These are phyloP conservation scores for Quercus parvula DNA, from an alignment of 306 rosid species.

Conservation along the genomic window DNA sequence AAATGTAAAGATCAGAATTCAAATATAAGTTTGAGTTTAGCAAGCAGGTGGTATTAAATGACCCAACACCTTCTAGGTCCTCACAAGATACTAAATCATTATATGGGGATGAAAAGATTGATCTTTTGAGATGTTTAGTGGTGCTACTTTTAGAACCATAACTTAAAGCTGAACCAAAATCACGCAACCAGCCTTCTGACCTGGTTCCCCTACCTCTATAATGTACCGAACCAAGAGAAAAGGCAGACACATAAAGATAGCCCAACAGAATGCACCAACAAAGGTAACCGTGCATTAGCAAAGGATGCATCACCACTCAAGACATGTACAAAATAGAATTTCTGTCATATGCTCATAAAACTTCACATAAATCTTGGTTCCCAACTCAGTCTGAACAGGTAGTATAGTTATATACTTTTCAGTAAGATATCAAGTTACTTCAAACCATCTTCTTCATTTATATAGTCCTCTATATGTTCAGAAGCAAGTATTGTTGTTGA, in stretches of 20 bases:
- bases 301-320: conserved; percentile 63
- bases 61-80: conserved; percentile 93
- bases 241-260: conserved; percentile 39
- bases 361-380: conserved; percentile 31
- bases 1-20: conserved; percentile 57
- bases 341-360: conserved; percentile 17
- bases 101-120: conserved; percentile 32
- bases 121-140: conserved; percentile 20
- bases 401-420: neutral
- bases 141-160: conserved; percentile 33
- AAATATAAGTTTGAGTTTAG: conserved; percentile 62
- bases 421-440: neutral
- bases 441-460: conserved; percentile 8
- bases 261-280: conserved; percentile 64
- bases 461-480: neutral
- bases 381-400: conserved; percentile 22
- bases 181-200: conserved; percentile 34
- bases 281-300: conserved; percentile 46
- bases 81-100: conserved; percentile 60
- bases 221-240: conserved; percentile 44
- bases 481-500: neutral
- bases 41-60: conserved; percentile 88
- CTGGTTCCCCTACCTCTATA: conserved; percentile 31
- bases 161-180: conserved; percentile 31
- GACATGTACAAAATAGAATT: conserved; percentile 15